Evolutionary conservation across 176 grass and related monocot species (phyloP).

Genomic region (Aegilops sharonensis): DNA sequence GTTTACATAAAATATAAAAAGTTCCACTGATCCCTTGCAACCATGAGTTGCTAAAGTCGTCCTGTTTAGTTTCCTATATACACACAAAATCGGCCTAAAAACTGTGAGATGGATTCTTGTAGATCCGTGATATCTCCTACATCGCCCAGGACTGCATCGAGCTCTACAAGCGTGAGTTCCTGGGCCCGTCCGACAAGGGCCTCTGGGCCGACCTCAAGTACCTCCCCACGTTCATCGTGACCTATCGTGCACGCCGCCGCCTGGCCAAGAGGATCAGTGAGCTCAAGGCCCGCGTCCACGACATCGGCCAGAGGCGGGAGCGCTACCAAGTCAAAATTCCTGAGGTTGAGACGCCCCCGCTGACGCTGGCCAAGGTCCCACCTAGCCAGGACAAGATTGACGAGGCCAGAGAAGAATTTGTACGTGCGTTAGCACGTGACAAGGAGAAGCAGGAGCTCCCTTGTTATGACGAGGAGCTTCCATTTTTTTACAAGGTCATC

Average conservation of each 20-base stretch:
- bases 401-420: not conserved
- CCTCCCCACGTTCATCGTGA: too few species aligned
- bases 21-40: too few species aligned
- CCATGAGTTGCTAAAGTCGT: too few species aligned
- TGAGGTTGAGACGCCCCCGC: too few species aligned
- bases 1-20: too few species aligned
- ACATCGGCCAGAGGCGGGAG: slow-evolving; percentile 9
- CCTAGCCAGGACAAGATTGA: not conserved
- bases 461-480: too few species aligned
- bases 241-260: too few species aligned
- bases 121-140: not conserved
- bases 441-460: not conserved
- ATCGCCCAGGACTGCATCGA: slow-evolving; percentile 29
- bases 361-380: not conserved
- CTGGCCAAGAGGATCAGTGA: not conserved
- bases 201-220: not conserved
- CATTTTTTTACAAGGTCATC: too few species aligned
- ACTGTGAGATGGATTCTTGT: too few species aligned
- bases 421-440: not conserved
- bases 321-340: not conserved
- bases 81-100: too few species aligned
- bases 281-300: slow-evolving; percentile 17
- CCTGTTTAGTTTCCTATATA: too few species aligned
- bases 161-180: not conserved
- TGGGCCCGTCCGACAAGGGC: rapidly evolving